Evolutionary conservation across 805 yeast genomes (phyloP), one percentile per base, ranked within the genome.

Genomic region (Hanseniaspora pseudoguilliermondii): DNA sequence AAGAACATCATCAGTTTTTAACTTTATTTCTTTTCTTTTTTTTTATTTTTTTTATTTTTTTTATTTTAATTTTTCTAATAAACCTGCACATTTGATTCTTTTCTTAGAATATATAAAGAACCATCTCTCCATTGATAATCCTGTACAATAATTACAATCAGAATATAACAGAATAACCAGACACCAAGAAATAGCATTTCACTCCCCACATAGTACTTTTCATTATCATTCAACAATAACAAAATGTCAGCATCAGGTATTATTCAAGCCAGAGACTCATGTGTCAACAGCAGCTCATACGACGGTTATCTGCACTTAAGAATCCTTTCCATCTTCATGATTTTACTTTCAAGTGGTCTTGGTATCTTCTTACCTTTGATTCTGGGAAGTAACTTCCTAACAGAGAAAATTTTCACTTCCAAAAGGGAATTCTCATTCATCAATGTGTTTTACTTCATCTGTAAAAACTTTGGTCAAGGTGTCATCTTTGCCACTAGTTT

Each of bases 401-500:
- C 47, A 5, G 34, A 46, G n/a, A 44, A 21, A 10, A 15, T 43
- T 11, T 39, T 39, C 23, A 49, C 11, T 2, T 23, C 38, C 3
- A 18, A 32, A 4, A 38, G n/a, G 10, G 40, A 39, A 13, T 23
- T n/a, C 7, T 25, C 15, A 7, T 18, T 32, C 21, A 13, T 55
- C 18, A 46, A 39, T 8, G 25, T 54, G 18, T n/a, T 80, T 60
- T 83, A 83, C 68, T 82, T 83, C 64, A 66, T 81, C 49, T 81
- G 86, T 50, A 84, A 83, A 63, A 84, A 76, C 68, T 86, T 86
- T 65, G 95, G 95, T 59, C 82, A 90, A 3, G 95, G 95, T 55
- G 91, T 86, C 49, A 86, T 86, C 63, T 75, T 86, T 13, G 86
- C 91, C 15, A 86, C 95, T 1, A 86, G 90, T 0, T 84, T 86